Evolutionary conservation across 129 eudicot species (phyloP), one percentile per base, ranked within the genome.

Genomic region (Cynara cardunculus): DNA sequence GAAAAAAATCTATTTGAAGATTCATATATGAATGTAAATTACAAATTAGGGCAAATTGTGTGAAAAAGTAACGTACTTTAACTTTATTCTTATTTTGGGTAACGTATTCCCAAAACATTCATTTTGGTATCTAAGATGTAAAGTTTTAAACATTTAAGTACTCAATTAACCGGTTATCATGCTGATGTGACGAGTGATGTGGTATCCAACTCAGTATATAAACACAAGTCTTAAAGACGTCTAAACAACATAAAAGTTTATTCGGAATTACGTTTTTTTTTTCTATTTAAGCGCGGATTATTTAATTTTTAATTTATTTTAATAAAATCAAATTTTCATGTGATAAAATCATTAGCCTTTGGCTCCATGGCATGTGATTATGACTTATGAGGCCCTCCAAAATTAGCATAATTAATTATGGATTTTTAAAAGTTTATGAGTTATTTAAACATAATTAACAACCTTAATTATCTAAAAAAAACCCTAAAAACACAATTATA

Each of bases 331-430:
- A 56, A 53, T 62, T 62, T 26, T 71, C 83, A 83, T 78, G 86
- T 83, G 83, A 30, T 72, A 62, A 82, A 68, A 77, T 83, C 78
- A 83, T 41, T 66, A 77, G 59, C 86, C 24, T 59, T 77, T 83
- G 5, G 79, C 83, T 71, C 78, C 74, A 73, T 71, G 66, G 69
- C 82, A 83, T 78, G 86, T 83, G 86, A 61, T 71, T 78, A 64
- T 27, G 28, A 59, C 37, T 71, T 78, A 64, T 27, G 28, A 59
- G 78, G 78, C 69, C 82, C 85, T 74, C 66, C 4, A 37, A 41
- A 37, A 27, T 74, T 67, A 66, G 46, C 27, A 53, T 53, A 30
- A 44, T 64, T 80, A 37, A 24, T 34, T 69, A 1, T 7, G 62
- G 74, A 71, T 67, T 44, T 75, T 71, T 46, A 82, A 39, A 76